Evolutionary conservation across 202 grass and related monocot species (phyloP), one percentile per base, ranked within the genome.

Genomic region (Alloteropsis angusta): DNA sequence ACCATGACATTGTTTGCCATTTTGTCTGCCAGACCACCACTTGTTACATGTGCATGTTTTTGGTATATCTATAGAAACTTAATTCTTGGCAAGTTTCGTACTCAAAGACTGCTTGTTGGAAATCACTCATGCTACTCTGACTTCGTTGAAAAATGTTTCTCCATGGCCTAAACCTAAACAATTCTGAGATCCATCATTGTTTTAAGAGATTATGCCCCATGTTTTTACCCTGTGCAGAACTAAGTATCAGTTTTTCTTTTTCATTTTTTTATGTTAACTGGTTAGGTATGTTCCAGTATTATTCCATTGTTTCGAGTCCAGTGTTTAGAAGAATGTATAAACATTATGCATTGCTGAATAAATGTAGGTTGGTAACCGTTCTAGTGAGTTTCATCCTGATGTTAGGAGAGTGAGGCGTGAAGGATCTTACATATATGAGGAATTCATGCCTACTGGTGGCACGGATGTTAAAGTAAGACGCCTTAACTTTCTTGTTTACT

Each of bases 391-490:
- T 89, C 92, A 96, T 87, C 96, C 96, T 73, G 96, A 99, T 62
- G 90, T 91, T 36, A 89, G 88, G 45, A 93, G 88, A 79, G 96
- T 99, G 74, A 90, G 96, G 67, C 96, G 92, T 71, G 92, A 99
- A 85, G 96, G 92, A 63, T 99, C 96, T 93, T 99, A 99, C 78
- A 99, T 99, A 81, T 99, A 99, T 22, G 96, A 99, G 73, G 96
- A 98, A 71, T 98, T 98, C 88, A 98, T 98, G 96, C 90, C 96
- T 80, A 98, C 96, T 60, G 96, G 96, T 71, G 96, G 96, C 74
- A 99, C 96, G 35, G 96, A 99, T 91, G 96, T 99, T 76, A 99
- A 99, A 91, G 96, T 99, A 87, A 85, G 84, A 39, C 35, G 16
- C 23, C 60, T 81, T 82, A 37, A 73, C 14, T 78, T 68, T 73